A percentile compares a stretch with the other conserved stretches of the same genome.
These are phyloP conservation scores for Candida railenensis DNA, from an alignment of 805 yeast genomes.

Conservation along the genomic window DNA sequence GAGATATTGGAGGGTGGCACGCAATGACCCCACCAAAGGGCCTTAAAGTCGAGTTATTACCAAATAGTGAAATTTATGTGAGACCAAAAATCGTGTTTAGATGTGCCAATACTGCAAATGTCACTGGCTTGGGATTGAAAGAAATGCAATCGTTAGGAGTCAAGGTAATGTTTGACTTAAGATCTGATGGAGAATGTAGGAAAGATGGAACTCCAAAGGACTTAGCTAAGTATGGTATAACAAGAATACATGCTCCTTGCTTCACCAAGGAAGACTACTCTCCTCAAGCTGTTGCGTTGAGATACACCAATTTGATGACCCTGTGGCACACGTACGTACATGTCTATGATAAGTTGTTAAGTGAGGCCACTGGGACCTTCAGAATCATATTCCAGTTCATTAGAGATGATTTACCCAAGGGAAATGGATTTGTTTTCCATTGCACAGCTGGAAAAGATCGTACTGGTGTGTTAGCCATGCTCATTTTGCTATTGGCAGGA, in stretches of 20 bases:
- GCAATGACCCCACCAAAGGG: background rate
- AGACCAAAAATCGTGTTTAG: slow-evolving; percentile 58
- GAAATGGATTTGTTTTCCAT: slow-evolving; percentile 51
- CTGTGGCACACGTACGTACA: slow-evolving; percentile 62
- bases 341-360: slow-evolving; percentile 61
- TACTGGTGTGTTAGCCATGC: slow-evolving; percentile 73
- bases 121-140: slow-evolving; percentile 50
- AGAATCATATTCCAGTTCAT: slow-evolving; percentile 52
- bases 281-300: slow-evolving; percentile 61
- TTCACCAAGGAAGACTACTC: slow-evolving; percentile 53
- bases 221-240: slow-evolving; percentile 42
- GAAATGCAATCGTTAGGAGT: slow-evolving; percentile 46
- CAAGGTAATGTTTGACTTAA: slow-evolving; percentile 60
- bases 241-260: slow-evolving; percentile 56
- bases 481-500: slow-evolving; percentile 60
- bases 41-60: background rate
- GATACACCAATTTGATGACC: slow-evolving; percentile 52
- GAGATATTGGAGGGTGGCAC: slow-evolving; percentile 81
- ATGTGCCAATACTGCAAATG: slow-evolving; percentile 56
- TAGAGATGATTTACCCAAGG: slow-evolving; percentile 42
- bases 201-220: slow-evolving; percentile 42
- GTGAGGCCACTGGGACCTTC: slow-evolving; percentile 47
- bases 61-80: slow-evolving; percentile 34
- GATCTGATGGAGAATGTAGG: slow-evolving; percentile 58
- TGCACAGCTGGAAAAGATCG: slow-evolving; percentile 89